Evolutionary conservation across 495 filamentous ascomycete species (phyloP).

Genomic region (Daldinia concentrica): DNA sequence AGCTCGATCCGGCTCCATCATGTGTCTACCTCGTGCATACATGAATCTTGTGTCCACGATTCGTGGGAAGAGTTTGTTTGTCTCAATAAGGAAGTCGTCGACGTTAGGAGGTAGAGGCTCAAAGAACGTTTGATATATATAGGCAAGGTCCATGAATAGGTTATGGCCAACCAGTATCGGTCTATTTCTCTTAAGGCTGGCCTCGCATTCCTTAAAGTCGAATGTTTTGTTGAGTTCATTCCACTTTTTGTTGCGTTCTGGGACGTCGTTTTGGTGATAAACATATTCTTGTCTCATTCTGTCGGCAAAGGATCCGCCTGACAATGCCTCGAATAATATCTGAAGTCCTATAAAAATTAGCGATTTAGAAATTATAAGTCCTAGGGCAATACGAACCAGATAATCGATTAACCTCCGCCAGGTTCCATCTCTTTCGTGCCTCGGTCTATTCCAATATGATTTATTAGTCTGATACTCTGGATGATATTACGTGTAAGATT

Average conservation of each 20-base stretch:
- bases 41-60: slow-evolving; percentile 85
- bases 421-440: background rate
- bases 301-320: slow-evolving; percentile 63
- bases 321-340: slow-evolving; percentile 75
- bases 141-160: slow-evolving; percentile 76
- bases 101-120: slow-evolving; percentile 69
- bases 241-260: slow-evolving; percentile 12
- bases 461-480: background rate
- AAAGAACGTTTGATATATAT: slow-evolving; percentile 75
- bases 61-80: slow-evolving; percentile 69
- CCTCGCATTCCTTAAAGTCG: slow-evolving; percentile 42
- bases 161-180: slow-evolving; percentile 80
- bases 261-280: slow-evolving; percentile 22
- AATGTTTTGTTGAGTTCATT: slow-evolving; percentile 39
- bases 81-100: slow-evolving; percentile 64
- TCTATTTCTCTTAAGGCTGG: slow-evolving; percentile 54
- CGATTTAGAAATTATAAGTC: background rate
- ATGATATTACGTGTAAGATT: background rate
- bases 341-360: slow-evolving; percentile 62
- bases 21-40: slow-evolving; percentile 61
- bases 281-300: slow-evolving; percentile 58
- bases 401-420: slow-evolving; percentile 6
- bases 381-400: slow-evolving; percentile 5
- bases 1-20: slow-evolving; percentile 53
- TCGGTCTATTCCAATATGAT: slow-evolving; percentile 4